Evolutionary conservation across 176 grass and related monocot species (phyloP), one percentile per base, ranked within the genome.

Genomic region (Lolium rigidum): DNA sequence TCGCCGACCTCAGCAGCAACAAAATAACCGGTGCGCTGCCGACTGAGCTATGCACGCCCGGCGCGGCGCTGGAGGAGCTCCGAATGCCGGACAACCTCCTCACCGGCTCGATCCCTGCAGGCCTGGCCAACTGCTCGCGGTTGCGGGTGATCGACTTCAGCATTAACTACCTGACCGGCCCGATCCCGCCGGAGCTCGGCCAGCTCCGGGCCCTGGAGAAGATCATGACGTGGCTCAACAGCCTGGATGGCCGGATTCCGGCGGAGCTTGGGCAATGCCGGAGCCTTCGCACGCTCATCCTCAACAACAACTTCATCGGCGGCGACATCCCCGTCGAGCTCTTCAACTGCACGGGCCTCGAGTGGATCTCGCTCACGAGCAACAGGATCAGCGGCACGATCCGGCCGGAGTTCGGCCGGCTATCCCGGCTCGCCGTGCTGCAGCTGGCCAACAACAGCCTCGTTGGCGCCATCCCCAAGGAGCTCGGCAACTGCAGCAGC

Each of bases 391-490:
- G 88, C 20, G 93, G 96, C 37, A 50, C 77, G 49, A 93, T 98
- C 80, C 82, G 70, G 3, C 81, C 96, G 4, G 91, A 98, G 52
- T 95, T 98, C 57, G 91, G 93, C 50, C 86, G 87, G 39, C 91
- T 98, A 0, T 87, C 91, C 8, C 77, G 93, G 22, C 94, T 98
- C 48, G 96, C 96, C 6, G 96, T 95, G 47, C 86, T 95, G 73
- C 96, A 98, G 84, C 89, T 95, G 22, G 96, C 91, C 2, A 98
- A 95, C 83, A 98, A 98, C 76, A 95, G 93, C 84, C 86, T 98
- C 22, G 35, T 25, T 14, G 96, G 96, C 7, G 57, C 46, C 14
- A 95, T 98, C 60, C 96, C 96, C 0, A 59, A 28, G 17, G 93
- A 94, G 89, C 84, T 98, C 35, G 93, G 96, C 0, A 92, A 88